Conservation (phyloP, 2,329 filamentous ascomycete species). For the Botryotinia convoluta region DNA sequence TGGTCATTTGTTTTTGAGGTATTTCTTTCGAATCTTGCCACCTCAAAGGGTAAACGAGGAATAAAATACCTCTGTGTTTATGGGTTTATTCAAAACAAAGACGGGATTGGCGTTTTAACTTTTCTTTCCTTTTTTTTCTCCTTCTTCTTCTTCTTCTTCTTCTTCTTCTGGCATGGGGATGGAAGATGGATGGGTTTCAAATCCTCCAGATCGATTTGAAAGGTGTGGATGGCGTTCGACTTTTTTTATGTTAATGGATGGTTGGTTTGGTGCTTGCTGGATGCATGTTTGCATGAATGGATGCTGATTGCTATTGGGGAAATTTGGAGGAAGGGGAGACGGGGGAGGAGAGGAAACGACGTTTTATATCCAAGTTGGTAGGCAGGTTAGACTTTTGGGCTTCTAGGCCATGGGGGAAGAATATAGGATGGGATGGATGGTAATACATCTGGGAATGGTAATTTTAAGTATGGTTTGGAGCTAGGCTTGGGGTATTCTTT, state of each 20-base stretch:
- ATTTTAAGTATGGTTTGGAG: constrained; percentile 7
- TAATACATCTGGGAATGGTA: neutral
- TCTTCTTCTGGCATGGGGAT: constrained; percentile 11
- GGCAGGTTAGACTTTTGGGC: constrained; percentile 2
- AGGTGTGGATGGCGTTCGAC: constrained; percentile 4
- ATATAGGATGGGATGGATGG: neutral
- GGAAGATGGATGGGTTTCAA: constrained; percentile 3
- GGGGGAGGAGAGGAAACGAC: neutral
- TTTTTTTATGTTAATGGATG: neutral
- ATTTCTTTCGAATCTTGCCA: neutral
- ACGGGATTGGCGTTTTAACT: constrained; percentile 7
- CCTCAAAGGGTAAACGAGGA: constrained; percentile 4
- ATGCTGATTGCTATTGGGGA: constrained; percentile 8
- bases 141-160: neutral
- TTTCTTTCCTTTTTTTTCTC: neutral
- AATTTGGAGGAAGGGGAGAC: neutral
- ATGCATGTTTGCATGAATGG: neutral
- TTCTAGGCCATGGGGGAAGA: neutral
- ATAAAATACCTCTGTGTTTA: constrained; percentile 19
- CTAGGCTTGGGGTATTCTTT: constrained; percentile 1
- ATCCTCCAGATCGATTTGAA: neutral
- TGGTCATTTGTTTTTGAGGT: constrained; percentile 9
- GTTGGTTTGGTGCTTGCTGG: constrained; percentile 10
- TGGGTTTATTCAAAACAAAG: constrained; percentile 17
- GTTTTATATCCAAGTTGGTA: constrained; percentile 13